A percentile compares a stretch with the other conserved stretches of the same genome.
These are phyloP conservation scores for Termitomyces sp. DNA, from an alignment of 768 basidiomycete genomes.

Conservation along the genomic window DNA sequence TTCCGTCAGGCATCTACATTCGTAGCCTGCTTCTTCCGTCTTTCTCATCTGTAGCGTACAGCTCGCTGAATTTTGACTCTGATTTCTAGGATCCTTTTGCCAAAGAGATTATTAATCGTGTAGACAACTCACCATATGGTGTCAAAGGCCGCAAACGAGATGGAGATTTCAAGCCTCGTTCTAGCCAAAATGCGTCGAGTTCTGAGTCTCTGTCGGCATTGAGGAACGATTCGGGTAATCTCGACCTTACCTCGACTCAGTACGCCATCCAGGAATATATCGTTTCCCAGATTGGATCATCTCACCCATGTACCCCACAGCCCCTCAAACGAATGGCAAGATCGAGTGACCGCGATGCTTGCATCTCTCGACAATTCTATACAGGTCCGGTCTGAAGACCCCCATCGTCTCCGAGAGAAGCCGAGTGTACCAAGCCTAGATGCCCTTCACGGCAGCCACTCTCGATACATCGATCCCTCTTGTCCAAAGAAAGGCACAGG, in stretches of 20 bases:
- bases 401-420: slow-evolving; percentile 1
- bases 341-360: slow-evolving; percentile 46
- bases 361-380: background rate
- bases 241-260: slow-evolving; percentile 59
- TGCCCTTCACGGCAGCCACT: background rate
- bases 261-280: slow-evolving; percentile 25
- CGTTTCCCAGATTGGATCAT: background rate
- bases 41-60: background rate
- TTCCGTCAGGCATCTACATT: background rate
- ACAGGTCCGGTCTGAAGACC: background rate
- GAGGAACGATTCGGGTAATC: slow-evolving; percentile 19
- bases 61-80: slow-evolving; percentile 3
- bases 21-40: background rate
- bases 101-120: slow-evolving; percentile 72
- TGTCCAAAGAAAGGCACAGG: slow-evolving; percentile 1
- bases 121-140: slow-evolving; percentile 79
- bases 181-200: slow-evolving; percentile 14
- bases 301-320: slow-evolving; percentile 27
- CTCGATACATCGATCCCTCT: slow-evolving; percentile 14
- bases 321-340: slow-evolving; percentile 84
- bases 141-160: slow-evolving; percentile 58
- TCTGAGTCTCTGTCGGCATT: slow-evolving; percentile 17
- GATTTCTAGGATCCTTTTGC: slow-evolving; percentile 64
- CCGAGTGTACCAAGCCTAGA: slow-evolving; percentile 6
- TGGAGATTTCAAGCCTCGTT: slow-evolving; percentile 19